Base-by-base conservation (phyloP, 2,329 filamentous ascomycete species). In the Epichloe uncinata region DNA sequence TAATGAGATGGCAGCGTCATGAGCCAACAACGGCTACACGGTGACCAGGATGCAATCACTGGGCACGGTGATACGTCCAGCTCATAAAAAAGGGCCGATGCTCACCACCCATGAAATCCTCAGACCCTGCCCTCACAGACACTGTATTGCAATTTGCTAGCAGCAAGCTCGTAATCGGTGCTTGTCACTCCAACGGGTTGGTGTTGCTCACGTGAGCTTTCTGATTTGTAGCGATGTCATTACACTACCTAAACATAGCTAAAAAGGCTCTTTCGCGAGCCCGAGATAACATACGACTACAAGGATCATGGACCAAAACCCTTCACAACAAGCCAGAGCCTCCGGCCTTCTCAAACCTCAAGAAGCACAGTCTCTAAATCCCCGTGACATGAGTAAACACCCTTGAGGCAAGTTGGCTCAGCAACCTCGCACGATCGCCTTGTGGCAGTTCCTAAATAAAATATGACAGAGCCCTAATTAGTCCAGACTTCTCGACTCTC, bases 391-490 rank as follows among this genome's bases (percentile, higher is more conserved):
- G 84, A 55, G 84, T 86, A 63, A 96, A 90, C 1, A 96, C 84
- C 67, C 87, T 91, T 33, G 82, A 81, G 1, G 91, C 91, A 61
- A 97, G 68, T 66, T 94, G 86, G 62, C 82, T 85, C 53, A 97
- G 72, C 60, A 98, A 67, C 65, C 81, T 82, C 49, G 88, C 82
- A 61, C 87, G 85, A 61, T 95, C 90, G 47, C 75, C 75, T 66
- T 88, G 85, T 47, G 89, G 89, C 61, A 98, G 72, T 59, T 95
- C 86, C 73, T 87, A n/a, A 6, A 34, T 34, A 22, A 36, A 26
- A 26, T 22, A 12, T 13, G 43, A 34, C 45, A 42, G 30, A 16
- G 16, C n/a, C 1, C 41, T 6, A 20, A 33, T 43, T n/a, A 45
- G 22, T 3, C 9, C 15, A 33, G 42, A 11, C n/a, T 16, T 15